phyloP scores from a whole-genome alignment of 345 rosid species.

The Eucalyptus marginata region DNA sequence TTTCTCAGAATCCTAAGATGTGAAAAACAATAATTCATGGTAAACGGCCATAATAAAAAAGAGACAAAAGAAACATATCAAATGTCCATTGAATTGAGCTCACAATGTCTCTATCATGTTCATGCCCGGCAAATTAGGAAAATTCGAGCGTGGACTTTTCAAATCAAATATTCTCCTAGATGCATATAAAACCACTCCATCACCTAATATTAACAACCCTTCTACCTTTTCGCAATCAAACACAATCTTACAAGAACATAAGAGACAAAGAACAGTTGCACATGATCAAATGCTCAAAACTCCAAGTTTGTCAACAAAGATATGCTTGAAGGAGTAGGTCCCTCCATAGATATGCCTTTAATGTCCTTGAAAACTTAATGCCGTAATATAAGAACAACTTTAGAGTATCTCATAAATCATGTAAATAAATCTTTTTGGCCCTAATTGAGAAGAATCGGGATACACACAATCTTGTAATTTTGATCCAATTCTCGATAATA shows the following conservation, averaged over 20 bases:
- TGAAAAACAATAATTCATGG: no score
- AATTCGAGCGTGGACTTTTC: conserved; percentile 25
- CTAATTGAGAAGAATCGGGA: background rate
- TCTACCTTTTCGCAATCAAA: background rate
- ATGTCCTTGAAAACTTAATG: conserved; percentile 29
- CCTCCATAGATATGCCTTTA: conserved; percentile 49
- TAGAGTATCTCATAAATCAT: background rate
- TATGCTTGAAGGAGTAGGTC: conserved; percentile 14
- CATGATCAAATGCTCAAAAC: conserved; percentile 28
- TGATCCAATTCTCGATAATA: conserved; percentile 71
- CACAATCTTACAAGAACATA: no score
- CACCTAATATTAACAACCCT: background rate
- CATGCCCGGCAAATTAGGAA: conserved; percentile 15
- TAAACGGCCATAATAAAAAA: no score
- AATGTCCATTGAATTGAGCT: no score
- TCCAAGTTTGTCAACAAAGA: conserved; percentile 36
- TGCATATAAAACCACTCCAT: background rate
- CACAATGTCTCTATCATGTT: no score
- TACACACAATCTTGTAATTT: conserved; percentile 46
- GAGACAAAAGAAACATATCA: no score
- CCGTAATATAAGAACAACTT: background rate
- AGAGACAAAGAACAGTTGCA: background rate
- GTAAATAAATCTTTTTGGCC: background rate
- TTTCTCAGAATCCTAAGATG: no score
- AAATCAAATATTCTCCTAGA: conserved; percentile 67